Evolutionary conservation across 83 land plant genomes (phyloP).

Genomic region (Isoetes engelmannii): DNA sequence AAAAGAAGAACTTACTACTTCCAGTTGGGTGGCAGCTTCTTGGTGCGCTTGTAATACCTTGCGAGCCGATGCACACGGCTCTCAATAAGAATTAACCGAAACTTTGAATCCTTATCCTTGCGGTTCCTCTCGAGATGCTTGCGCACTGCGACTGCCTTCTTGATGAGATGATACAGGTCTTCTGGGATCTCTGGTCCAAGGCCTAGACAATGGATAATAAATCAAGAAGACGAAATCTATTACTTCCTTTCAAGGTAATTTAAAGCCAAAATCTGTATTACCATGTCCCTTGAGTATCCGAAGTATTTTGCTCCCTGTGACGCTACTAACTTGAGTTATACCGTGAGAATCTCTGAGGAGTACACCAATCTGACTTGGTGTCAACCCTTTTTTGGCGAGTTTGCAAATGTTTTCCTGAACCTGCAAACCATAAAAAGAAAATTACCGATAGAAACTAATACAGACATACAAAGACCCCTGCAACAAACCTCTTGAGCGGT

Average conservation of each 20-base stretch:
- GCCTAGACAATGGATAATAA: slow-evolving; percentile 24
- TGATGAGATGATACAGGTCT: slow-evolving; percentile 73
- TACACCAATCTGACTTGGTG: slow-evolving; percentile 88
- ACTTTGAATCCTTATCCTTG: slow-evolving; percentile 82
- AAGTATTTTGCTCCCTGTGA: slow-evolving; percentile 76
- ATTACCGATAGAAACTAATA: not conserved
- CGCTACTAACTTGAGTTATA: slow-evolving; percentile 79
- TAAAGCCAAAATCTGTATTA: slow-evolving; percentile 12
- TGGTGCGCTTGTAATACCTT: slow-evolving; percentile 76
- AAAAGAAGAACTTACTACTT: slow-evolving; percentile 56
- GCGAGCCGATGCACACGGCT: slow-evolving; percentile 76
- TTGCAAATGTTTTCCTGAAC: slow-evolving; percentile 84
- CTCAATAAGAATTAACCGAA: slow-evolving; percentile 67
- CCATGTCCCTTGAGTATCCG: slow-evolving; percentile 87
- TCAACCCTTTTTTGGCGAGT: slow-evolving; percentile 83
- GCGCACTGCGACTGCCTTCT: slow-evolving; percentile 80
- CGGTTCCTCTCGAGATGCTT: slow-evolving; percentile 80
- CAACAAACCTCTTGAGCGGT: slow-evolving; percentile 52
- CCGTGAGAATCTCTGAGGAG: slow-evolving; percentile 89
- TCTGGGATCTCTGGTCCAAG: slow-evolving; percentile 80
- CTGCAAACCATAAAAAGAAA: slow-evolving; percentile 22
- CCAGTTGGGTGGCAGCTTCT: slow-evolving; percentile 85
- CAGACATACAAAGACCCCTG: not conserved
- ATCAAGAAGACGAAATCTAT: not conserved
- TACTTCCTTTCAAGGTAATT: not conserved